Conservation (phyloP, 805 yeast genomes). For the Pichia scutulata region DNA sequence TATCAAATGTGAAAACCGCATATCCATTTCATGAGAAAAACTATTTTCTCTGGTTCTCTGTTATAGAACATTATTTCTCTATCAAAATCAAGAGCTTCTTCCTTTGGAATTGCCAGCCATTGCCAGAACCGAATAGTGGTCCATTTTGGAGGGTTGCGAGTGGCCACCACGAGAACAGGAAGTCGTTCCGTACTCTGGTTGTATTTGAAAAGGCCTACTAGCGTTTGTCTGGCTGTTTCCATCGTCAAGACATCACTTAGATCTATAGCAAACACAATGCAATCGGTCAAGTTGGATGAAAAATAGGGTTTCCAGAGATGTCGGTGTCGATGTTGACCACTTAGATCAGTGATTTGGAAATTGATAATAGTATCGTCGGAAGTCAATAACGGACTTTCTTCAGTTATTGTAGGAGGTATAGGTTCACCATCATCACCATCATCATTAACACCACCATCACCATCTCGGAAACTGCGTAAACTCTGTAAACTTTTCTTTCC, state of each 20-base stretch:
- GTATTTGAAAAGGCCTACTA: background rate
- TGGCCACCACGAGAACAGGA: background rate
- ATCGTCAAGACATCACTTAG: conserved; percentile 22
- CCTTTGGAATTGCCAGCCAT: background rate
- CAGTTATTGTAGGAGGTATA: background rate
- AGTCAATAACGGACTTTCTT: conserved; percentile 1
- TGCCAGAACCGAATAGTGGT: background rate
- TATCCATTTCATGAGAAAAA: background rate
- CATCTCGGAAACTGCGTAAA: background rate
- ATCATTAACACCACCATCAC: no score
- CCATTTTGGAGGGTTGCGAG: background rate
- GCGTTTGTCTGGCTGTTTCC: background rate
- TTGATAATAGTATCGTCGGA: background rate
- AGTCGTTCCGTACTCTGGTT: background rate
- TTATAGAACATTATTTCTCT: background rate
- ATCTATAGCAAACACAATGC: conserved; percentile 25
- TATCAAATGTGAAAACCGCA: background rate
- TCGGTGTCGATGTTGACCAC: conserved; percentile 26
- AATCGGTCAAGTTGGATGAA: conserved; percentile 6
- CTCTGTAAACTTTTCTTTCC: background rate
- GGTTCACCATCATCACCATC: background rate
- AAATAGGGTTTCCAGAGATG: conserved; percentile 19
- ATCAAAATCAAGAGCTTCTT: background rate
- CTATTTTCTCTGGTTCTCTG: background rate
- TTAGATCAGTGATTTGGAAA: conserved; percentile 19